Evolutionary conservation across 441 rosid species (phyloP).

Genomic region (Pelargonium fulgidum): DNA sequence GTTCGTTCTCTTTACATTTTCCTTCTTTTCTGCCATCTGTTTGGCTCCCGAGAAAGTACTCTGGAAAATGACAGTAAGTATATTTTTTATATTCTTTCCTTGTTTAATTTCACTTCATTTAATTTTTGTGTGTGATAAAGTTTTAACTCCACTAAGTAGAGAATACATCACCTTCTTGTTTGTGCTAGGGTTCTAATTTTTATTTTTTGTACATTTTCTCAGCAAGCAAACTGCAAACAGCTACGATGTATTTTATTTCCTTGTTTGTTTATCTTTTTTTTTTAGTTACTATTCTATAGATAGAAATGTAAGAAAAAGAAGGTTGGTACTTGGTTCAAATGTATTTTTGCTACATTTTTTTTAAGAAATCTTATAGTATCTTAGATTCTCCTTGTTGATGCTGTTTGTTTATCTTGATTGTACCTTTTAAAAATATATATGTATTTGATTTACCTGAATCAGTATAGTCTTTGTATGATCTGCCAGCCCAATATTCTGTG

Average conservation of each 20-base stretch:
- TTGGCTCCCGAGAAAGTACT: neutral
- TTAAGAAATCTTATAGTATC: too few species aligned
- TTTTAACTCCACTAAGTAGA: neutral
- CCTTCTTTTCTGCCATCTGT: neutral
- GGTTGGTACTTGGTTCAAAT: too few species aligned
- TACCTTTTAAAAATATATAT: too few species aligned
- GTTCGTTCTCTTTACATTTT: neutral
- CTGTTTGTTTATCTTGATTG: too few species aligned
- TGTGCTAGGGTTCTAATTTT: too few species aligned
- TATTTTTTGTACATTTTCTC: neutral
- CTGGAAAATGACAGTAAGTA: neutral
- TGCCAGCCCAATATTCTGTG: neutral
- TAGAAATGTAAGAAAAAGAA: too few species aligned
- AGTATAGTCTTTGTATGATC: neutral
- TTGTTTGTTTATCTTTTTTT: neutral
- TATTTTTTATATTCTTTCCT: neutral
- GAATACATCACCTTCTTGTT: neutral
- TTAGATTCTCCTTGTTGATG: too few species aligned
- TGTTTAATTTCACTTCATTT: neutral
- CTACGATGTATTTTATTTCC: neutral
- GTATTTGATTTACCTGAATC: neutral
- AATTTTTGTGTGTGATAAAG: neutral
- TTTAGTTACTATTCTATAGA: neutral
- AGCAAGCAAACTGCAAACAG: neutral
- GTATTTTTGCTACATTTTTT: too few species aligned